Conservation (phyloP, 164 flowering plant genomes). For the Amborella trichopoda region DNA sequence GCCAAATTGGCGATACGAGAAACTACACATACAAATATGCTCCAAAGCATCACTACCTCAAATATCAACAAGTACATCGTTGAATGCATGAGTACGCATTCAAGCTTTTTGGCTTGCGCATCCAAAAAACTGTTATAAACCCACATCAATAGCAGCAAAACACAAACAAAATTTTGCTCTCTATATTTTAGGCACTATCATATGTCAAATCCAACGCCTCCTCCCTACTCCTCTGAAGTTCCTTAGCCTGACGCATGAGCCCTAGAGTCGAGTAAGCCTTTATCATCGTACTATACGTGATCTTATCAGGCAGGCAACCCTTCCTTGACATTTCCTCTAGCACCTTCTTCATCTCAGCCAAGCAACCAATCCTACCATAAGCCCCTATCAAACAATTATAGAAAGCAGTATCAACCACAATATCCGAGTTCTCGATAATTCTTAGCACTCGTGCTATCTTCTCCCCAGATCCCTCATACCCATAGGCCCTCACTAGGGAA, state of each 20-base stretch:
- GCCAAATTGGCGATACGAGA: too few relatives aligned
- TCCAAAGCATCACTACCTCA: too few relatives aligned
- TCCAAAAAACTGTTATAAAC: too few relatives aligned
- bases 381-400: constrained; percentile 89
- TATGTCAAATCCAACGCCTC: too few relatives aligned
- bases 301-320: constrained; percentile 69
- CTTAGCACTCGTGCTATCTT: constrained; percentile 60
- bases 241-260: constrained; percentile 50
- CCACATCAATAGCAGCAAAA: too few relatives aligned
- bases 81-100: too few relatives aligned
- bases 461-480: constrained; percentile 48
- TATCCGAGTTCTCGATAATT: constrained; percentile 67
- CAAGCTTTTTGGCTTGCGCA: too few relatives aligned
- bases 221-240: constrained; percentile 16
- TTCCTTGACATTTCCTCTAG: constrained; percentile 61
- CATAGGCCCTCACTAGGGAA: constrained; percentile 81
- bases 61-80: too few relatives aligned
- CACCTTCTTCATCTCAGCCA: constrained; percentile 86
- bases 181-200: too few relatives aligned
- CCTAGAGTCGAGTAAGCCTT: constrained; percentile 55
- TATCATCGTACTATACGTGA: constrained; percentile 85
- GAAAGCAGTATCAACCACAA: constrained; percentile 60
- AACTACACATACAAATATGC: too few relatives aligned
- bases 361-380: constrained; percentile 66
- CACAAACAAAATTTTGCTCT: too few relatives aligned